Percentiles rank a stretch among this genome's conserved stretches.
Evolutionary conservation across 139 green algal genomes (phyloP).

Genomic region (Chlorella sp.): DNA sequence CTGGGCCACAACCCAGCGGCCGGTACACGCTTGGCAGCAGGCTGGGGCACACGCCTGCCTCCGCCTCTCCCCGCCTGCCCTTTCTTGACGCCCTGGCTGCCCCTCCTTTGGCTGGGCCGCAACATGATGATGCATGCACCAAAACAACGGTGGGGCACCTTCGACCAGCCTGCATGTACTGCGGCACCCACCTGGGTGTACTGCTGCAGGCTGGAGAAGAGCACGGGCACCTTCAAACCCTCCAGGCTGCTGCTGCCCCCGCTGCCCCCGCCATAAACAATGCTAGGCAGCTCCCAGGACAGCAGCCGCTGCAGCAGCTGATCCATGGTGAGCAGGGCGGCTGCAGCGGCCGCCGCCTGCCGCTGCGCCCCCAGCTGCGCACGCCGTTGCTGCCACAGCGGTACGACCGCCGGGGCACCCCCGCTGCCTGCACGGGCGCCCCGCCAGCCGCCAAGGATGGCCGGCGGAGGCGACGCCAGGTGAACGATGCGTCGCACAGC

Average conservation of each 20-base stretch:
- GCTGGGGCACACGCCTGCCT: no score
- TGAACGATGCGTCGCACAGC: background rate
- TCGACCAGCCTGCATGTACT: no score
- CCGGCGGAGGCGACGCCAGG: background rate
- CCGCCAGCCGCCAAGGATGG: background rate
- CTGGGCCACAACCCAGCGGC: no score
- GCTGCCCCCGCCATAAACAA: constrained; percentile 24
- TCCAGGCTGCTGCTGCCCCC: background rate
- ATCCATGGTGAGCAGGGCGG: constrained; percentile 23
- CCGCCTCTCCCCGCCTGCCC: no score
- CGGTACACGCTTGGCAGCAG: no score
- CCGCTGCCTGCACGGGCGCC: background rate
- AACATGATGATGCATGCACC: background rate
- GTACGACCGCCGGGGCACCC: background rate
- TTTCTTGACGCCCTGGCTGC: no score
- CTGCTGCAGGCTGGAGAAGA: constrained; percentile 37
- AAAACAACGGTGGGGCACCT: no score
- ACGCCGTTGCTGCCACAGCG: constrained; percentile 32
- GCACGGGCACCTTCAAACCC: constrained; percentile 34
- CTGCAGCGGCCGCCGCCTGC: background rate
- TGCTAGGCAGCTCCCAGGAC: constrained; percentile 16
- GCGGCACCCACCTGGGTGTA: constrained; percentile 36
- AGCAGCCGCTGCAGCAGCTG: constrained; percentile 46
- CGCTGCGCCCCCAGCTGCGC: constrained; percentile 1
- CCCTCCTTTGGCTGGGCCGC: no score